Percentiles rank a stretch among this genome's conserved stretches.
Evolutionary conservation across 352 stramenopile genomes (phyloP).

Genomic region (Globisporangium middletonii): DNA sequence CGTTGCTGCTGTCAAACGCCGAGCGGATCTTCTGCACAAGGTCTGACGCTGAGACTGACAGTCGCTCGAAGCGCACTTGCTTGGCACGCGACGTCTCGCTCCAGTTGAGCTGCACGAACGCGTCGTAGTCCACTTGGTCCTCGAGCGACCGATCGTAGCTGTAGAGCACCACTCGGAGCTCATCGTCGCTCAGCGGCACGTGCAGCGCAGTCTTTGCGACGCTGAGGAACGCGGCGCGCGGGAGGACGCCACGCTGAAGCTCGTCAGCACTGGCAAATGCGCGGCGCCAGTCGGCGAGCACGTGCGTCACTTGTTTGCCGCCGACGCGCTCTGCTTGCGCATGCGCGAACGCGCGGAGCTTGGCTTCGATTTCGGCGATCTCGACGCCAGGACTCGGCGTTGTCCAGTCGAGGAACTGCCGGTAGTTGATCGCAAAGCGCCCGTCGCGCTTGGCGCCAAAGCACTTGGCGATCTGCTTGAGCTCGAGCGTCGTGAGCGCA

Average conservation of each 20-base stretch:
- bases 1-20: constrained; percentile 11
- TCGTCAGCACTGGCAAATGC: constrained; percentile 28
- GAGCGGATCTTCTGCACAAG: constrained; percentile 15
- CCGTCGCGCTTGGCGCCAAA: constrained; percentile 46
- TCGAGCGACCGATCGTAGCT: constrained; percentile 46
- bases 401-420: constrained; percentile 64
- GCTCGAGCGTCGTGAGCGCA: constrained; percentile 31
- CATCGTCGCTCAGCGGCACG: constrained; percentile 39
- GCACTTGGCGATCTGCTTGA: constrained; percentile 39
- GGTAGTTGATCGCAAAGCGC: constrained; percentile 57
- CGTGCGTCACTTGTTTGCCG: constrained; percentile 8
- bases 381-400: constrained; percentile 27
- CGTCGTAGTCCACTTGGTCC: constrained; percentile 39
- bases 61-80: constrained; percentile 15
- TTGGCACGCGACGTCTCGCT: constrained; percentile 20
- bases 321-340: constrained; percentile 32
- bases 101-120: constrained; percentile 62
- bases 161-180: constrained; percentile 44
- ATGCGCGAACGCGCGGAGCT: constrained; percentile 38
- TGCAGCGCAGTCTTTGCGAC: constrained; percentile 25
- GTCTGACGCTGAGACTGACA: neutral
- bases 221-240: constrained; percentile 34
- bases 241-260: constrained; percentile 16
- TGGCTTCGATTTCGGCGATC: constrained; percentile 40
- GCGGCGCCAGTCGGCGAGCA: neutral